Evolutionary conservation across 176 grass and related monocot genomes (phyloP).

Genomic region (Oryza punctata): DNA sequence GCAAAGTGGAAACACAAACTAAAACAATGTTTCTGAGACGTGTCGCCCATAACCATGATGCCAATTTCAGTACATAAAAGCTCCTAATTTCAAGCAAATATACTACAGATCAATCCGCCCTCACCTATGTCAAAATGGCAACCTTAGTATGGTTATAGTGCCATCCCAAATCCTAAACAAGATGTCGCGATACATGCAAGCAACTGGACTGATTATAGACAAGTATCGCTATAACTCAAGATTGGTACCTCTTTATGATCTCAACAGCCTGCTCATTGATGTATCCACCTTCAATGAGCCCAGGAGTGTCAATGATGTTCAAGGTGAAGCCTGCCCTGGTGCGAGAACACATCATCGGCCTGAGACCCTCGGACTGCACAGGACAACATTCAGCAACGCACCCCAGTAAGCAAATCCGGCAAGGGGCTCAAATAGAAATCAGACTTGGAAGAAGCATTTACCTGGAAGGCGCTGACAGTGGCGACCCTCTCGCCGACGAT

Average conservation of each 20-base stretch:
- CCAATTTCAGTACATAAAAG: not conserved
- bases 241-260: conserved; percentile 81
- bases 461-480: conserved; percentile 92
- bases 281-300: conserved; percentile 95
- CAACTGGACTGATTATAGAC: not conserved
- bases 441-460: conserved; percentile 18
- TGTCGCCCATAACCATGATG: not conserved
- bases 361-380: conserved; percentile 85
- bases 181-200: not conserved
- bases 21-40: not conserved
- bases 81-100: conserved; percentile 31
- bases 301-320: conserved; percentile 93
- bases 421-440: conserved; percentile 1
- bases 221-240: not conserved
- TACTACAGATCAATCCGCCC: conserved; percentile 1
- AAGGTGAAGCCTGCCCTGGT: conserved; percentile 81
- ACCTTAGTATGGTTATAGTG: not conserved
- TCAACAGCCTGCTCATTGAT: conserved; percentile 93
- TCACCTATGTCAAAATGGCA: not conserved
- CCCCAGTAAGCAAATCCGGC: not conserved
- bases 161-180: not conserved
- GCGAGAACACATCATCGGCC: conserved; percentile 79
- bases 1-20: not conserved
- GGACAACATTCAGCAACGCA: conserved; percentile 3
- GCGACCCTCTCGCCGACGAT: conserved; percentile 84